phyloP scores from a whole-genome alignment of 352 stramenopile species.

The Pythium myriotylum region DNA sequence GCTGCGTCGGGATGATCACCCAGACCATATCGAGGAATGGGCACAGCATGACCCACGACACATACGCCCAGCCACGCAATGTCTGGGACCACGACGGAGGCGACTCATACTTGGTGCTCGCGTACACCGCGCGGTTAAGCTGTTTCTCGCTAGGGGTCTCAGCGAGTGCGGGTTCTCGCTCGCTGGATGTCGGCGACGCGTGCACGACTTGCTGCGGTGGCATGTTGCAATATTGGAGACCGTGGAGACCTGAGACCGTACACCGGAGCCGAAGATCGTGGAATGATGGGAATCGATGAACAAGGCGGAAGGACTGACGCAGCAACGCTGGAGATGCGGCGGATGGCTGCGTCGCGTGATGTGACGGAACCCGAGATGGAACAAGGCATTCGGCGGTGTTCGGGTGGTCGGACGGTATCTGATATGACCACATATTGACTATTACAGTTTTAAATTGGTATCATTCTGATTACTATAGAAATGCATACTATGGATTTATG shows the following conservation, averaged over 20 bases:
- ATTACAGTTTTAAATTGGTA: not conserved
- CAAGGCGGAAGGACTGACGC: not conserved
- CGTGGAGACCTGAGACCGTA: no score
- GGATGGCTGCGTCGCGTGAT: not conserved
- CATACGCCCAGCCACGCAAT: constrained; percentile 45
- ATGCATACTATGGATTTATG: no score
- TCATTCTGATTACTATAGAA: not conserved
- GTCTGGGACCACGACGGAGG: constrained; percentile 41
- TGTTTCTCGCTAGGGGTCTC: constrained; percentile 27
- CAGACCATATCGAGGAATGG: constrained; percentile 68
- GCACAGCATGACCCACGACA: constrained; percentile 49
- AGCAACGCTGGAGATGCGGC: not conserved
- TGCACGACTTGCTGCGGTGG: constrained; percentile 14
- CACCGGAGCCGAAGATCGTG: not conserved
- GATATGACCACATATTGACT: not conserved
- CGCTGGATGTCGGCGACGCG: not conserved
- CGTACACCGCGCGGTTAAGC: constrained; percentile 33
- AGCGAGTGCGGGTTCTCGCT: not conserved
- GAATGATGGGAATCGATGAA: not conserved
- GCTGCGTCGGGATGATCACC: constrained; percentile 57
- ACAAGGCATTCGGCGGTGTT: constrained; percentile 9
- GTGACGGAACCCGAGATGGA: constrained; percentile 8
- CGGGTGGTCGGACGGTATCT: not conserved
- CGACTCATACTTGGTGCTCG: constrained; percentile 53
- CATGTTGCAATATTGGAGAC: constrained; percentile 1